Base-by-base conservation (phyloP, 345 rosid genomes). In the Corchorus capsularis region DNA sequence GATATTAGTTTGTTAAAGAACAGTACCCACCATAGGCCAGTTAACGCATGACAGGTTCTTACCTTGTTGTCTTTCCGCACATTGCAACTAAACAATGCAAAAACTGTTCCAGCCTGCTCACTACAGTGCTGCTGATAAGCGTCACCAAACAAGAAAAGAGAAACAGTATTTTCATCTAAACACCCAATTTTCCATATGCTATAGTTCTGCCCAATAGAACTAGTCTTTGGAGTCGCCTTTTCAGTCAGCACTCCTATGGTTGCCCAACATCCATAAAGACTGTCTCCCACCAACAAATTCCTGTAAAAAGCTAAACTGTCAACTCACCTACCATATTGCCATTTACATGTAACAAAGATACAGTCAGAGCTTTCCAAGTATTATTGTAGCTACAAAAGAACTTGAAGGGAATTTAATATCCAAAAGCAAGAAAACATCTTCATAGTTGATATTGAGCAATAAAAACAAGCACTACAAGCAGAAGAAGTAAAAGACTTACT, bases 111-210 rank as follows among this genome's bases (percentile, higher is more conserved):
- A 27, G 86, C 89, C 69, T 84, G 83, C 77, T 89, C 94, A 41
- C 83, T 73, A 50, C 80, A 59, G 83, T 87, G 84, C 74, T 83
- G 83, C 83, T 84, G 83, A 77, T 85, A 89, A 78, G 97, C 96
- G 75, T 92, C 98, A 69, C 96, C 92, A 83, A 96, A 96, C 88
- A 96, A 83, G 86, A 96, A 96, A 73, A 96, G 78, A 65, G 99
- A 91, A 70, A 89, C 59, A 43, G 76, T 82, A 79, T 77, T 87
- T 66, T 88, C 94, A 73, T 82, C 87, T 80, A 96, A 79, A 82
- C 91, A 80, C 63, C 97, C 86, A 56, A 93, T 14, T 78, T 89
- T 93, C 93, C 98, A 93, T 27, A 93, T 87, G 73, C 79, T 75
- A 82, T 91, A 93, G 77, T 76, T 75, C 85, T 96, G 87, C 54